Percentiles rank a stretch among this genome's conserved stretches.
Conservation (phyloP, 768 basidiomycete genomes). For the Phallus indusiatus region DNA sequence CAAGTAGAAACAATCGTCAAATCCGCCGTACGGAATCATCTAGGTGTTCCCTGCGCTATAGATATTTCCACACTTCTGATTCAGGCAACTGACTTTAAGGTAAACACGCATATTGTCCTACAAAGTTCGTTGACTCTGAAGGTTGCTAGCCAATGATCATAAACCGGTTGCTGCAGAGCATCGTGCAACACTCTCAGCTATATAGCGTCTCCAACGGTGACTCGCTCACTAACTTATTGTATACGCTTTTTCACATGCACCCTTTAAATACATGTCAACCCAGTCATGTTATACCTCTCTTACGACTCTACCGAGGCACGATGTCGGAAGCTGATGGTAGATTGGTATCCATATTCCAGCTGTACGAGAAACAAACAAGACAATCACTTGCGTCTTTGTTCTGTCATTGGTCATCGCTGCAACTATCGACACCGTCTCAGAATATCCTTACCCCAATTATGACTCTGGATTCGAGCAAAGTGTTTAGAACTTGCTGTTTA, state of each 20-base stretch:
- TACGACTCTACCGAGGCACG: slow-evolving; percentile 67
- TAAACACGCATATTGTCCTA: slow-evolving; percentile 20
- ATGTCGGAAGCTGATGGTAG: slow-evolving; percentile 52
- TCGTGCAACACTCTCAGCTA: slow-evolving; percentile 64
- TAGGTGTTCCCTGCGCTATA: slow-evolving; percentile 29
- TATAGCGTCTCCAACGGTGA: slow-evolving; percentile 31
- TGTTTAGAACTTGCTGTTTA: slow-evolving; percentile 60
- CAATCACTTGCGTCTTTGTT: slow-evolving; percentile 57
- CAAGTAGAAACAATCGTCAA: slow-evolving; percentile 65
- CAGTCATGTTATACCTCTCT: slow-evolving; percentile 70
- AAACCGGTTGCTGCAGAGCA: slow-evolving; percentile 66
- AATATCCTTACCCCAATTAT: slow-evolving; percentile 57
- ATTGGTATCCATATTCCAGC: slow-evolving; percentile 64
- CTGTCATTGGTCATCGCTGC: slow-evolving; percentile 47
- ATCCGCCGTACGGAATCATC: slow-evolving; percentile 49
- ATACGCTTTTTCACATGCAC: slow-evolving; percentile 62
- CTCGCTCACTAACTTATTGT: slow-evolving; percentile 43
- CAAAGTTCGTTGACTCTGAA: background rate
- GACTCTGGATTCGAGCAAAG: slow-evolving; percentile 54
- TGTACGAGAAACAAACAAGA: slow-evolving; percentile 68
- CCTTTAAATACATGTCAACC: slow-evolving; percentile 80
- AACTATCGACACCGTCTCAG: slow-evolving; percentile 25
- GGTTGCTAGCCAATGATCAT: slow-evolving; percentile 51
- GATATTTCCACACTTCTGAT: slow-evolving; percentile 28
- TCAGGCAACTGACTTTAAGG: slow-evolving; percentile 49